These are phyloP conservation scores for Fomitopsis pulvina DNA, from an alignment of 768 basidiomycete species.

Conservation along the genomic window DNA sequence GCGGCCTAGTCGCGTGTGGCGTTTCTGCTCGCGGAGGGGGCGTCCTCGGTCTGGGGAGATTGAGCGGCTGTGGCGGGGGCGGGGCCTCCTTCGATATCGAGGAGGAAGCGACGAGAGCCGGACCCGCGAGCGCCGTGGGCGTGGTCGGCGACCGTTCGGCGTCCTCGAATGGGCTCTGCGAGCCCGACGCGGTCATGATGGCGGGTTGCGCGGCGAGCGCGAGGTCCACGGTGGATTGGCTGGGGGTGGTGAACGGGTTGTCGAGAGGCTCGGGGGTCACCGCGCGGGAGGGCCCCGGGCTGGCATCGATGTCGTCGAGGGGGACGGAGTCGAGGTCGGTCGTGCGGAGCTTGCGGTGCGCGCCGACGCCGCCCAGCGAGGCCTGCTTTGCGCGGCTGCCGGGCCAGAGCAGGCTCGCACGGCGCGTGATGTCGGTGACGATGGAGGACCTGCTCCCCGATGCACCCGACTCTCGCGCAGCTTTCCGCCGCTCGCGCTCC, in stretches of 20 bases:
- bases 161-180: conserved; percentile 1
- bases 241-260: conserved; percentile 35
- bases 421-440: conserved; percentile 50
- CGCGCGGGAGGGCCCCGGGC: conserved; percentile 33
- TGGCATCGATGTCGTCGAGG: conserved; percentile 41
- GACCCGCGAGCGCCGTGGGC: conserved; percentile 14
- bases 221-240: conserved; percentile 46
- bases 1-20: conserved; percentile 28
- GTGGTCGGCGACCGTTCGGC: neutral
- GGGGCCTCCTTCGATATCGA: conserved; percentile 26
- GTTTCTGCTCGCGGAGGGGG: conserved; percentile 41
- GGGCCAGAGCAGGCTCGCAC: conserved; percentile 54
- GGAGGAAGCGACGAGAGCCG: conserved; percentile 20
- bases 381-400: conserved; percentile 31
- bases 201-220: conserved; percentile 23
- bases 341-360: conserved; percentile 39
- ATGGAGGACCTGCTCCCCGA: conserved; percentile 32
- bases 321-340: conserved; percentile 44
- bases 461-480: conserved; percentile 49
- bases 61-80: conserved; percentile 49
- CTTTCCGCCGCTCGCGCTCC: conserved; percentile 70
- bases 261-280: conserved; percentile 17
- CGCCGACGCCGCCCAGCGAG: conserved; percentile 33
- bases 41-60: conserved; percentile 52
- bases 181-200: conserved; percentile 20